Evolutionary conservation across 306 rosid species (phyloP).

Genomic region (Pterocarpus santalinus): DNA sequence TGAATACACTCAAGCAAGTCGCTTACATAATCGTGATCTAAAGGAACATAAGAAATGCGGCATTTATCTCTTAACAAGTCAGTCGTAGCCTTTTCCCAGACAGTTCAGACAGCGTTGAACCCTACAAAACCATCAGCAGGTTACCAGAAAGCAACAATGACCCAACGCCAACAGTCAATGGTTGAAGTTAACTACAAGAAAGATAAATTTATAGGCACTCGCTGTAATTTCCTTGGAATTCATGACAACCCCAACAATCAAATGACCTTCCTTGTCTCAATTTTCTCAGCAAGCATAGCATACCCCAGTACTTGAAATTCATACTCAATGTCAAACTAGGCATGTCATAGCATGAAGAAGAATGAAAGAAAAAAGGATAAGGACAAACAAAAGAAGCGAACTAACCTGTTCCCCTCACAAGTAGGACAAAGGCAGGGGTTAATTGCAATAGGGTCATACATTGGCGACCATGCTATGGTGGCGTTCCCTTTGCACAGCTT

Average conservation of each 20-base stretch:
- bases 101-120: constrained; percentile 90
- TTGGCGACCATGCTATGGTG: constrained; percentile 81
- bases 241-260: not conserved
- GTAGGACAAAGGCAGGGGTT: constrained; percentile 96
- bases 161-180: not conserved
- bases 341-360: constrained; percentile 19
- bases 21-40: constrained; percentile 8
- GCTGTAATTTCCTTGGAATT: not conserved
- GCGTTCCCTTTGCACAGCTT: constrained; percentile 84
- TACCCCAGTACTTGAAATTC: not conserved
- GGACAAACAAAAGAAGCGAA: not conserved
- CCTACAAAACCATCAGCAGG: constrained; percentile 59
- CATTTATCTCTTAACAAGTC: constrained; percentile 36
- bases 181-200: constrained; percentile 8
- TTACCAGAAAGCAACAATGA: constrained; percentile 25
- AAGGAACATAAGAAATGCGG: constrained; percentile 35
- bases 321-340: constrained; percentile 1
- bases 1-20: constrained; percentile 31
- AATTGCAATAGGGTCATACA: constrained; percentile 87
- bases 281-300: not conserved
- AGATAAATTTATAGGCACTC: not conserved
- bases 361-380: not conserved
- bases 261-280: constrained; percentile 17
- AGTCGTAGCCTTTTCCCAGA: constrained; percentile 82
- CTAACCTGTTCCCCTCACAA: constrained; percentile 93